A percentile compares a stretch with the other conserved stretches of the same genome.
Evolutionary conservation across 345 rosid genomes (phyloP).

Genomic region (Cardamine resedifolia): DNA sequence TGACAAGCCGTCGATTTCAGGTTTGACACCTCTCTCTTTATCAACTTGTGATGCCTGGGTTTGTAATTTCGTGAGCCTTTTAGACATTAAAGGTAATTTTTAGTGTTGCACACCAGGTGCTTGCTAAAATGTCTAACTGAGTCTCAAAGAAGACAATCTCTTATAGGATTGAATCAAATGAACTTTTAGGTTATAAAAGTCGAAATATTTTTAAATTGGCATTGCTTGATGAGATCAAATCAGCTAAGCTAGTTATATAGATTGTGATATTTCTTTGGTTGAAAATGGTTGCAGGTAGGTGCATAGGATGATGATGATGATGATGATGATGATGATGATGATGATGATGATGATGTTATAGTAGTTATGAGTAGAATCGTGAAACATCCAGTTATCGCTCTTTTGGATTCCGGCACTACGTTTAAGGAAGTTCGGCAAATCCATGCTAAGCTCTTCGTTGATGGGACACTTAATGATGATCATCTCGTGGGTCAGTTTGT

Average conservation of each 20-base stretch:
- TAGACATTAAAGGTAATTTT: neutral
- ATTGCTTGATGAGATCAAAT: neutral
- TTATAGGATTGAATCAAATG: neutral
- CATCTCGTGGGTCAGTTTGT: conserved; percentile 53
- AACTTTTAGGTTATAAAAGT: neutral
- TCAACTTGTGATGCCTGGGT: neutral
- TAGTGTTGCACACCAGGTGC: conserved; percentile 6
- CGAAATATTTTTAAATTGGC: neutral
- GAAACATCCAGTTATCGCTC: conserved; percentile 33
- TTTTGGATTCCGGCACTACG: conserved; percentile 34
- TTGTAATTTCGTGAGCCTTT: neutral
- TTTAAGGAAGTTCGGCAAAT: conserved; percentile 50
- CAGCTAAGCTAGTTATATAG: neutral
- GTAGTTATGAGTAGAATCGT: conserved; percentile 31
- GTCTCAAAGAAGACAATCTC: neutral
- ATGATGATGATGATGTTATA: conserved; percentile 27
- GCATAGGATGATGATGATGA: conserved; percentile 15
- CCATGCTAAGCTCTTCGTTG: conserved; percentile 53
- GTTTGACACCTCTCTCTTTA: neutral
- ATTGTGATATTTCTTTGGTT: neutral
- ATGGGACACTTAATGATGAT: conserved; percentile 45
- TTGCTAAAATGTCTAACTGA: conserved; percentile 20
- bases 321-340: too few relatives aligned
- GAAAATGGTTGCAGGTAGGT: conserved; percentile 21
- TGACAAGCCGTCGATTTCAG: neutral